phyloP scores from a whole-genome alignment of 805 yeast species.

The Wickerhamiella sorbophila region DNA sequence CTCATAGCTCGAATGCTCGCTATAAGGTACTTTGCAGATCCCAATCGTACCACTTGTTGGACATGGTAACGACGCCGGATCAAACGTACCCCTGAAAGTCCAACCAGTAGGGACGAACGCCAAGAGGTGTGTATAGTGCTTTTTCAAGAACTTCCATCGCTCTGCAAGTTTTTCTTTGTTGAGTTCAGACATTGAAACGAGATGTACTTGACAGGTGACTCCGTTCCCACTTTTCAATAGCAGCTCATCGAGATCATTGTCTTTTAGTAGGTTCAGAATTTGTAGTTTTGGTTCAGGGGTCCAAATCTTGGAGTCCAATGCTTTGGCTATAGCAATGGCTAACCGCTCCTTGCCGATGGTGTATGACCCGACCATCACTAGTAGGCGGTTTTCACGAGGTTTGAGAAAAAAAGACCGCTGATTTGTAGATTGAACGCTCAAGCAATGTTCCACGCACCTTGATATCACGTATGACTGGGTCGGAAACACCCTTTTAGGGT shows the following conservation, averaged over 20 bases:
- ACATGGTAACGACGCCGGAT: neutral
- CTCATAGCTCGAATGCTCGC: slow-evolving; percentile 84
- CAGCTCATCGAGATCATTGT: slow-evolving; percentile 26
- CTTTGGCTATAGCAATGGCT: slow-evolving; percentile 37
- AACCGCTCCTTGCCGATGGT: slow-evolving; percentile 85
- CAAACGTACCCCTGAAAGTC: slow-evolving; percentile 31
- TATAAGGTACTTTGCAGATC: slow-evolving; percentile 63
- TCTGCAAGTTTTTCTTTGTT: slow-evolving; percentile 29
- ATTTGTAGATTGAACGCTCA: slow-evolving; percentile 25
- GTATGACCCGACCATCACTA: slow-evolving; percentile 72
- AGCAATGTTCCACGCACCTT: slow-evolving; percentile 41
- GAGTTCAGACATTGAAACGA: slow-evolving; percentile 52
- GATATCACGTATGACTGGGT: slow-evolving; percentile 55
- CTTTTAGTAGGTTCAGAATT: slow-evolving; percentile 35
- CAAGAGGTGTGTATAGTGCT: slow-evolving; percentile 43
- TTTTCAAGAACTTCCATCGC: slow-evolving; percentile 36
- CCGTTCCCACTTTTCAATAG: slow-evolving; percentile 33
- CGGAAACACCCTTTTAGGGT: slow-evolving; percentile 64
- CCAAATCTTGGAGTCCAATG: slow-evolving; percentile 24
- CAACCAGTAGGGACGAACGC: slow-evolving; percentile 87
- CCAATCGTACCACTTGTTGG: slow-evolving; percentile 27
- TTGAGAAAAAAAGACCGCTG: slow-evolving; percentile 15
- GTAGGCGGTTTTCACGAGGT: slow-evolving; percentile 20
- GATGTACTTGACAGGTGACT: slow-evolving; percentile 43
- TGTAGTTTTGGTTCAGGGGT: slow-evolving; percentile 36